A percentile compares a stretch with the other conserved stretches of the same genome.
Conservation (phyloP, 2,329 filamentous ascomycete genomes). For the Cryphonectria naterciae region DNA sequence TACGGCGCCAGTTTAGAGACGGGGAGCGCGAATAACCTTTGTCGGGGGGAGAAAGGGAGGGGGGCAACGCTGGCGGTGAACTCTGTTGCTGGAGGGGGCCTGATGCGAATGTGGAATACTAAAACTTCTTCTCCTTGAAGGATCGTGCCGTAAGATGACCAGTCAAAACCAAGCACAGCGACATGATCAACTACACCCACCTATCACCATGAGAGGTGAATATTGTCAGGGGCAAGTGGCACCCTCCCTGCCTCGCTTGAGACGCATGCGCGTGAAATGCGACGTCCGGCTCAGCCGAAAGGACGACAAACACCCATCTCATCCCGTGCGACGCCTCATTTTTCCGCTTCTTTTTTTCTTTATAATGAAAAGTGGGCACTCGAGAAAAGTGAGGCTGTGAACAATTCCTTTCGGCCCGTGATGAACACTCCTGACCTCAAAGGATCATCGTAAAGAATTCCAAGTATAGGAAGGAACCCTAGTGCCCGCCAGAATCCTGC, state of each 20-base stretch:
- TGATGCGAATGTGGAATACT: neutral
- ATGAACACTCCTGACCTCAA: neutral
- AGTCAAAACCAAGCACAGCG: neutral
- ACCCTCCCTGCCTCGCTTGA: neutral
- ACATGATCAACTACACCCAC: neutral
- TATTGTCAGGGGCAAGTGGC: neutral
- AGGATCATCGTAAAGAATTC: neutral
- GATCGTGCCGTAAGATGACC: neutral
- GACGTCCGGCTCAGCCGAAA: neutral
- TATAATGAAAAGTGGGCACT: neutral
- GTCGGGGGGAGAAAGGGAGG: no score
- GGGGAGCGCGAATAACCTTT: neutral
- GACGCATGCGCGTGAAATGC: slow-evolving; percentile 1
- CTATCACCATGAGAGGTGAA: neutral
- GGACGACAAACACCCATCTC: neutral
- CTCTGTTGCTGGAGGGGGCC: neutral
- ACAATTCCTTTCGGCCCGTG: neutral
- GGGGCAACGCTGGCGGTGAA: neutral
- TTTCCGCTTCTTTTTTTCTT: neutral
- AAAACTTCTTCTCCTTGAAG: neutral
- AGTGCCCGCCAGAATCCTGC: neutral
- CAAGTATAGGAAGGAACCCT: neutral
- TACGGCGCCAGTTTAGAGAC: neutral
- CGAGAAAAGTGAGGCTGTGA: neutral
- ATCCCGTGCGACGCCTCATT: neutral